Evolutionary conservation across 495 filamentous ascomycete species (phyloP).

Genomic region (Podospora sp.): DNA sequence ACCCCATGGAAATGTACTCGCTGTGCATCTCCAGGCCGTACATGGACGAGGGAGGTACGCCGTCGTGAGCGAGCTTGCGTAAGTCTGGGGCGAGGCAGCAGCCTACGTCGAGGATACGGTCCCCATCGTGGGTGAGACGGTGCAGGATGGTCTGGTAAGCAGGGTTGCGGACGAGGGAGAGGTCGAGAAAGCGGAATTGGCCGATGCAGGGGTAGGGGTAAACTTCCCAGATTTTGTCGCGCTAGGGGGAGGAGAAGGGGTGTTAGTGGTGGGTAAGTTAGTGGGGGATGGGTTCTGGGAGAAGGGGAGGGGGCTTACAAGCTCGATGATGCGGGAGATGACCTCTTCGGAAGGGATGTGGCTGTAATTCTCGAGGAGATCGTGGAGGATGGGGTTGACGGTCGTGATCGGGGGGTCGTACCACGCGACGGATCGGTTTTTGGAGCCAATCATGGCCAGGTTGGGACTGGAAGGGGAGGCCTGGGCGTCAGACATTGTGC

Average conservation of each 20-base stretch:
- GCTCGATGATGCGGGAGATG: conserved; percentile 47
- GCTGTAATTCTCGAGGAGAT: conserved; percentile 52
- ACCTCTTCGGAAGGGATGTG: conserved; percentile 47
- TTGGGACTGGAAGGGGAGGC: too few species aligned
- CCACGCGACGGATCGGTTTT: conserved; percentile 19
- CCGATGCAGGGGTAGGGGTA: conserved; percentile 59
- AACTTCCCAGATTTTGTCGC: conserved; percentile 42
- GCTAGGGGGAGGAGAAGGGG: background rate
- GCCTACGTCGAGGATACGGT: conserved; percentile 51
- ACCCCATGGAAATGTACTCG: conserved; percentile 55
- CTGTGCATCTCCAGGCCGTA: conserved; percentile 54
- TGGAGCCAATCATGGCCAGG: conserved; percentile 17
- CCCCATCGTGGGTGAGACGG: conserved; percentile 12
- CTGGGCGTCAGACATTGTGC: too few species aligned
- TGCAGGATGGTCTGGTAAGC: conserved; percentile 18
- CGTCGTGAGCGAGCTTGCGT: conserved; percentile 50
- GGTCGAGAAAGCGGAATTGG: conserved; percentile 55
- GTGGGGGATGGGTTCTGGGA: background rate
- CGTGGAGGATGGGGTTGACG: conserved; percentile 17
- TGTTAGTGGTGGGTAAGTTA: background rate
- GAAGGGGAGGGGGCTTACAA: conserved; percentile 37
- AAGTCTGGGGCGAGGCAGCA: conserved; percentile 57
- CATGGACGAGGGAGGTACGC: conserved; percentile 43
- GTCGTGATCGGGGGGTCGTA: conserved; percentile 18
- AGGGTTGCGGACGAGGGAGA: conserved; percentile 30